Percentiles rank a stretch among this genome's conserved stretches.
Evolutionary conservation across 441 rosid genomes (phyloP).

Genomic region (Adansonia gregorii): DNA sequence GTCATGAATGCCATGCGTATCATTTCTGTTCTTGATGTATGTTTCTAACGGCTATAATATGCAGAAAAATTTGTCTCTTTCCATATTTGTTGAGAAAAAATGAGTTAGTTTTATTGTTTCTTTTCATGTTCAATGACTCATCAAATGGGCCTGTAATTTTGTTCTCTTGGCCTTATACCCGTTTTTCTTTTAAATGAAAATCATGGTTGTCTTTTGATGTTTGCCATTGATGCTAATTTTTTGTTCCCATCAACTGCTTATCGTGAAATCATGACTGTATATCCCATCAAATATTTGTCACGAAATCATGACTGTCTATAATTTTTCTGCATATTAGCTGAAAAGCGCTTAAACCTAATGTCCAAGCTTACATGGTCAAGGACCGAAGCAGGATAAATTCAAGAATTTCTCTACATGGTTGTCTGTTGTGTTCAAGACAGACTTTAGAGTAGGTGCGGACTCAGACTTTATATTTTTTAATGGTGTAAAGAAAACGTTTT

Average conservation of each 20-base stretch:
- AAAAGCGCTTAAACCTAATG: not conserved
- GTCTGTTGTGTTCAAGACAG: constrained; percentile 12
- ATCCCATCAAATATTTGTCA: not conserved
- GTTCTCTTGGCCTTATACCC: not conserved
- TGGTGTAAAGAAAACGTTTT: constrained; percentile 12
- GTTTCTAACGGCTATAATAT: constrained; percentile 11
- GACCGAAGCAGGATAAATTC: not conserved
- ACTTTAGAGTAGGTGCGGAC: constrained; percentile 1
- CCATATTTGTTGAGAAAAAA: not conserved
- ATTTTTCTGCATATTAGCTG: not conserved
- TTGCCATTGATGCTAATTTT: not conserved
- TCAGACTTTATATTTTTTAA: not conserved
- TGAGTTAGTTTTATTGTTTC: not conserved
- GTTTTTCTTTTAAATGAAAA: not conserved
- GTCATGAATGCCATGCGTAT: too few species aligned
- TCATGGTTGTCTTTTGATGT: not conserved
- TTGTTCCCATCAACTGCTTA: too few species aligned
- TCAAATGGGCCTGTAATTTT: not conserved
- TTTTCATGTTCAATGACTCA: not conserved
- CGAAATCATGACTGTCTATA: not conserved
- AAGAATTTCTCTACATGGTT: not conserved
- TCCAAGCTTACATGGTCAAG: not conserved
- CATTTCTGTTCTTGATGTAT: not conserved
- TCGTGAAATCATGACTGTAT: too few species aligned
- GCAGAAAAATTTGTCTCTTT: not conserved